Conservation (phyloP, 108 stramenopile genomes). For the Mayamaea pseudoterrestris region DNA sequence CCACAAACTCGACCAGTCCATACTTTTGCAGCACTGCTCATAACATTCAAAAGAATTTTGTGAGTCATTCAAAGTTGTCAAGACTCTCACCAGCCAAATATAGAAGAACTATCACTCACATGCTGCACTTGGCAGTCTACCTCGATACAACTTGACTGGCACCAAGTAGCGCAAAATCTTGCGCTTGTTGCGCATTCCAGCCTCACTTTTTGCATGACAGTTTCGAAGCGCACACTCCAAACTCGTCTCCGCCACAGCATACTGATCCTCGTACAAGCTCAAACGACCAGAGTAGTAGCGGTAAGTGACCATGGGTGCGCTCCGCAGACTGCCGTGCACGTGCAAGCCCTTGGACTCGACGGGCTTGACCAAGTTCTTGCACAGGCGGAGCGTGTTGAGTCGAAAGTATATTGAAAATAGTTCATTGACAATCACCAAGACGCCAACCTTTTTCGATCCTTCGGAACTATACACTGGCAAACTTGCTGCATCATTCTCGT, state of each 20-base stretch:
- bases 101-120: constrained; percentile 29
- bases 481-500: constrained; percentile 17
- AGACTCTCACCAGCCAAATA: constrained; percentile 2
- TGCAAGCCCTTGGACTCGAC: constrained; percentile 62
- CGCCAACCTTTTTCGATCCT: constrained; percentile 76
- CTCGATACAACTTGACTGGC: constrained; percentile 84
- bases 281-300: constrained; percentile 84
- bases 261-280: constrained; percentile 92
- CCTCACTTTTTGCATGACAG: constrained; percentile 48
- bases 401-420: constrained; percentile 90
- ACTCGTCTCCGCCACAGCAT: constrained; percentile 73
- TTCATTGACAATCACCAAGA: constrained; percentile 77
- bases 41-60: background rate
- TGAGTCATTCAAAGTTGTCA: constrained; percentile 3
- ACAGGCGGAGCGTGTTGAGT: constrained; percentile 86
- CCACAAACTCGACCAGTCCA: constrained; percentile 59
- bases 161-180: constrained; percentile 82
- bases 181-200: constrained; percentile 69
- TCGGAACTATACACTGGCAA: constrained; percentile 27
- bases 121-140: constrained; percentile 53
- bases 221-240: constrained; percentile 79
- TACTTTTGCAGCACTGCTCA: constrained; percentile 72
- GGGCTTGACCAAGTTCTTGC: constrained; percentile 81
- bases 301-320: constrained; percentile 89
- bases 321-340: constrained; percentile 52